Evolutionary conservation across 2,329 filamentous ascomycete genomes (phyloP), one percentile per base, ranked within the genome.

Genomic region (Aspergillus sp.): DNA sequence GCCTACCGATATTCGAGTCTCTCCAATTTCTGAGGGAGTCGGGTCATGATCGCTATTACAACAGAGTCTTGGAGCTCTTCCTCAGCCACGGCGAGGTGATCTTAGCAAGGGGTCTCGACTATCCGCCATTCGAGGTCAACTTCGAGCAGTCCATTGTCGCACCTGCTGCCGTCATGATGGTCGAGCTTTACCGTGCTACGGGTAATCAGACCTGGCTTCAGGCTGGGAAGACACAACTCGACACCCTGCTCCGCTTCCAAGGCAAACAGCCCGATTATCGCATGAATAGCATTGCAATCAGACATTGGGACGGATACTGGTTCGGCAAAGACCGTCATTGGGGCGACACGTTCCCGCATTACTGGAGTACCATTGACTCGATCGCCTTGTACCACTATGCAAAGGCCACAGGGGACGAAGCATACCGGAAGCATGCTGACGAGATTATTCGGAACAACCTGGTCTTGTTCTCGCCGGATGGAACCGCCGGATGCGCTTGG

Each of bases 231-330:
- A 11, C n/a, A 7, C 45, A 48, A 3, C 34, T 48, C 2, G 45
- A 17, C 11, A 26, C 24, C 1, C 4, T 48, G 9, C 24, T 20
- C 8, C 24, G 24, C 3, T 48, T 36, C 8, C 12, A 30, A 11
- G 45, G 45, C 2, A 22, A 39, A 5, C 50, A 53, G 17, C 50
- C 50, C 0, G 22, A 53, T 5, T 13, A 32, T 17, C 50, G 15
- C 20, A n/a, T 45, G 18, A 13, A 53, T 5, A 39, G 44, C 12
- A 24, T 53, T 26, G 50, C 11, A 9, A 45, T 45, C 39, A 39
- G 50, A 7, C 50, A 53, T 13, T 53, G 50, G 41, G 50, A 53
- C 32, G 41, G 50, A 15, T 45, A 53, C 38, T 53, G 50, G 50
- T 53, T 53, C 22, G 50, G 50, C 5, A 53, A 53, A 17, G 50